Conservation (phyloP, 257 asterid genomes). For the Buddleja alternifolia region DNA sequence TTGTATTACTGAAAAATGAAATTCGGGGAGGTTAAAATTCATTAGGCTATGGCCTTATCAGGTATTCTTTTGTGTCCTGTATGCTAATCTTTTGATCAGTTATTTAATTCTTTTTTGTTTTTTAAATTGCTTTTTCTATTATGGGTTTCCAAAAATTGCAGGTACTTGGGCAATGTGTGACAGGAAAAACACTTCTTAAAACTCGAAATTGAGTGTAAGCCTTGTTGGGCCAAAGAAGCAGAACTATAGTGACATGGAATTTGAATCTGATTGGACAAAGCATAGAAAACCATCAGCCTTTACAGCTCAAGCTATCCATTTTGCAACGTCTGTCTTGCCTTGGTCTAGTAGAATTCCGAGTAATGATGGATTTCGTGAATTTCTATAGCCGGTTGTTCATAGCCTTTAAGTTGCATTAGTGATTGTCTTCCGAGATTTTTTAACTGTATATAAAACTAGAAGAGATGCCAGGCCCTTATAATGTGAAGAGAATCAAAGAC, state of each 20-base stretch:
- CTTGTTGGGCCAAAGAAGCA: constrained; percentile 31
- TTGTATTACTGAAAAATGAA: constrained; percentile 53
- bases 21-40: constrained; percentile 59
- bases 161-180: constrained; percentile 56
- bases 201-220: constrained; percentile 26
- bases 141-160: constrained; percentile 27
- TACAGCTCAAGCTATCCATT: constrained; percentile 52
- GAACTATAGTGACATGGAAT: constrained; percentile 58
- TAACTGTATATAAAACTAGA: background rate
- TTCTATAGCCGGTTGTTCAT: constrained; percentile 41
- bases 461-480: constrained; percentile 47
- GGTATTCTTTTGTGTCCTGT: constrained; percentile 38
- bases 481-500: constrained; percentile 47
- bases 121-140: constrained; percentile 2
- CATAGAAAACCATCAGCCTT: constrained; percentile 52
- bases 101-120: constrained; percentile 1
- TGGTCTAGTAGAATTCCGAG: constrained; percentile 76
- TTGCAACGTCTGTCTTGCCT: constrained; percentile 61
- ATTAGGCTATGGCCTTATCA: constrained; percentile 60
- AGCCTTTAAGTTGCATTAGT: constrained; percentile 21
- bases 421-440: constrained; percentile 19
- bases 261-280: constrained; percentile 55
- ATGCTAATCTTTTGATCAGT: background rate
- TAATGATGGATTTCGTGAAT: constrained; percentile 70
- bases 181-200: constrained; percentile 33